Percentiles rank a stretch among this genome's conserved stretches.
These are phyloP conservation scores for Metarhizium brunneum DNA, from an alignment of 2,329 filamentous ascomycete genomes.

Conservation along the genomic window DNA sequence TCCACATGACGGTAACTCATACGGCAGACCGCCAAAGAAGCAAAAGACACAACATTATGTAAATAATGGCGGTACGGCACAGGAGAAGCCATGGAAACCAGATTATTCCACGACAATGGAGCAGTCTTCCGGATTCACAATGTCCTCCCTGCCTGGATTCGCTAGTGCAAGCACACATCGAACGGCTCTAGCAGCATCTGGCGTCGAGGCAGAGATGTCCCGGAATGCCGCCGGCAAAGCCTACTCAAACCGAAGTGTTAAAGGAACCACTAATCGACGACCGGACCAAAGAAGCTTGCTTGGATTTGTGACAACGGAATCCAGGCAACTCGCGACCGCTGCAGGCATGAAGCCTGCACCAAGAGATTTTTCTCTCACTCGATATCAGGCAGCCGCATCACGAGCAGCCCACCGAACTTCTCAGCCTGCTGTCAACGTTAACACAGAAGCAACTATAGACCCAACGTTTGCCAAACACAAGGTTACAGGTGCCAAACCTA, in stretches of 20 bases:
- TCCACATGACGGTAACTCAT: slow-evolving; percentile 10
- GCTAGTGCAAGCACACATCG: slow-evolving; percentile 51
- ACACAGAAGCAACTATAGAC: slow-evolving; percentile 16
- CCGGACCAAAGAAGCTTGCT: slow-evolving; percentile 33
- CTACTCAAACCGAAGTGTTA: slow-evolving; percentile 9
- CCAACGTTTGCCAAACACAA: slow-evolving; percentile 28
- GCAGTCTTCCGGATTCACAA: slow-evolving; percentile 46
- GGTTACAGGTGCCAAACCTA: slow-evolving; percentile 26
- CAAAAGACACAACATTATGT: slow-evolving; percentile 16
- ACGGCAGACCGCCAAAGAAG: slow-evolving; percentile 18
- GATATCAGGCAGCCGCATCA: slow-evolving; percentile 16
- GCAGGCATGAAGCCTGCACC: slow-evolving; percentile 8
- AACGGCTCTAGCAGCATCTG: slow-evolving; percentile 22
- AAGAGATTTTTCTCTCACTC: slow-evolving; percentile 12
- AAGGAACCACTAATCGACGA: slow-evolving; percentile 22
- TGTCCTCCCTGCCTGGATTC: slow-evolving; percentile 49
- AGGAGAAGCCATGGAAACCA: slow-evolving; percentile 28
- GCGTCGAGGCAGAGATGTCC: slow-evolving; percentile 10
- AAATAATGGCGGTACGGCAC: slow-evolving; percentile 7
- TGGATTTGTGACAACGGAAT: slow-evolving; percentile 26
- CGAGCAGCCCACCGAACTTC: slow-evolving; percentile 11
- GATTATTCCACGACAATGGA: slow-evolving; percentile 55
- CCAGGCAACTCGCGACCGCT: slow-evolving; percentile 8
- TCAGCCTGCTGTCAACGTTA: slow-evolving; percentile 3
- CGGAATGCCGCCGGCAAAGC: slow-evolving; percentile 2